Evolutionary conservation across 768 basidiomycete species (phyloP).

Genomic region (Suillus spraguei): DNA sequence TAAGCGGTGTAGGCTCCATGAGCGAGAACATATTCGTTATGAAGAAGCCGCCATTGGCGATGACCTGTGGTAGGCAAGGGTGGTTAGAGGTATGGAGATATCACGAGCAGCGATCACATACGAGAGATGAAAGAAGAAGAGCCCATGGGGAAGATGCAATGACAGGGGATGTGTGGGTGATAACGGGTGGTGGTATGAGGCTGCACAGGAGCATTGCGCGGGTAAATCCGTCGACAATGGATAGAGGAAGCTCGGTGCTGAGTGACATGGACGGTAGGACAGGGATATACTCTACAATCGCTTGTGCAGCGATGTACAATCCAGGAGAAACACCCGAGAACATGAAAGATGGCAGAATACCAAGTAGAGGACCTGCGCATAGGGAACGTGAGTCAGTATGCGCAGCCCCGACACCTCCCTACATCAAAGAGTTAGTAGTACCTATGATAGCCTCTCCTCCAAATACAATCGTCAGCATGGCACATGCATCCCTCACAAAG

Average conservation of each 20-base stretch:
- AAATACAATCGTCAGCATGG: constrained; percentile 70
- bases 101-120: constrained; percentile 34
- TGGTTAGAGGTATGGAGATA: not conserved
- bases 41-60: constrained; percentile 84
- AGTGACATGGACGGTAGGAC: constrained; percentile 51
- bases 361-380: constrained; percentile 58
- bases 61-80: constrained; percentile 43
- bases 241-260: constrained; percentile 67
- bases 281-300: constrained; percentile 63
- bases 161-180: constrained; percentile 46
- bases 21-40: constrained; percentile 73
- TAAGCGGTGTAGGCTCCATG: constrained; percentile 68
- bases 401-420: not conserved
- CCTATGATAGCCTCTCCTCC: constrained; percentile 77
- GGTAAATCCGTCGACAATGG: constrained; percentile 76
- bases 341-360: constrained; percentile 78
- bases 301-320: constrained; percentile 64
- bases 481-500: constrained; percentile 56
- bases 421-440: constrained; percentile 34
- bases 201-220: constrained; percentile 80
- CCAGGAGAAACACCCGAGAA: constrained; percentile 65
- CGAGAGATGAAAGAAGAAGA: constrained; percentile 72
- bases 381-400: constrained; percentile 3
- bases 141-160: constrained; percentile 76
- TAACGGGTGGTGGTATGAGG: constrained; percentile 72